phyloP scores from a whole-genome alignment of 2,329 filamentous ascomycete genomes.

The Hawksworthiomyces lignivorus region DNA sequence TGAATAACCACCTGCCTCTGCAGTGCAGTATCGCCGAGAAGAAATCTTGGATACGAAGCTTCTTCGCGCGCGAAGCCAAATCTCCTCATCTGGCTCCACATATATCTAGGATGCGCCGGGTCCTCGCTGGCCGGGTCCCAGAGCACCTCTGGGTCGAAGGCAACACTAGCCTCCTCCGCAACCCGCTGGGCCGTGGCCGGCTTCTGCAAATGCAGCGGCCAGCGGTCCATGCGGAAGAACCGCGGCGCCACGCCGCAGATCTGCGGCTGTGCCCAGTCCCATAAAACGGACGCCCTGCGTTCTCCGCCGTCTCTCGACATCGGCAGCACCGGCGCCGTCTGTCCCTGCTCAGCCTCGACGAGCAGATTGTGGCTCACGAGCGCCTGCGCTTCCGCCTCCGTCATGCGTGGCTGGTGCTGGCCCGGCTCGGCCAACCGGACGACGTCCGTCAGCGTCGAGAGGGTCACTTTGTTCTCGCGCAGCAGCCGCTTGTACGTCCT shows the following conservation, averaged over 20 bases:
- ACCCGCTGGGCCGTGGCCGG: slow-evolving; percentile 18
- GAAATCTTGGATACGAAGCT: slow-evolving; percentile 22
- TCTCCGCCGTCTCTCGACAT: too few species aligned
- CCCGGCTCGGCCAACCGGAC: slow-evolving; percentile 25
- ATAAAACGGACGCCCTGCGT: slow-evolving; percentile 22
- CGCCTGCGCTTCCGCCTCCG: slow-evolving; percentile 15
- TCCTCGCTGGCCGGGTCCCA: slow-evolving; percentile 23
- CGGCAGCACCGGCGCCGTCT: slow-evolving; percentile 33
- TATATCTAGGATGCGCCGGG: slow-evolving; percentile 17
- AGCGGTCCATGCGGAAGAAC: slow-evolving; percentile 41
- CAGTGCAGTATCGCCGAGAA: slow-evolving; percentile 30
- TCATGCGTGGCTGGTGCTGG: slow-evolving; percentile 3
- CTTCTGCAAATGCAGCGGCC: slow-evolving; percentile 36
- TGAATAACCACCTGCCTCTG: slow-evolving; percentile 23
- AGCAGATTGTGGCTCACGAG: slow-evolving; percentile 33
- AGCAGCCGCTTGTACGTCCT: slow-evolving; percentile 5
- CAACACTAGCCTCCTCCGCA: not conserved
- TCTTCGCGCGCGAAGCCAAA: slow-evolving; percentile 17
- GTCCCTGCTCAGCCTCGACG: slow-evolving; percentile 35
- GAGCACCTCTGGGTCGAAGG: slow-evolving; percentile 14
- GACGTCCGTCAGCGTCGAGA: slow-evolving; percentile 21
- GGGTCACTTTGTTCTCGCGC: not conserved
- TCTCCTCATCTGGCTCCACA: slow-evolving; percentile 17
- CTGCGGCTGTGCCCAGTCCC: slow-evolving; percentile 26
- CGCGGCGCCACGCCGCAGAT: slow-evolving; percentile 18